Conservation (phyloP, 352 stramenopile species). For the Phytophthora capsici region DNA sequence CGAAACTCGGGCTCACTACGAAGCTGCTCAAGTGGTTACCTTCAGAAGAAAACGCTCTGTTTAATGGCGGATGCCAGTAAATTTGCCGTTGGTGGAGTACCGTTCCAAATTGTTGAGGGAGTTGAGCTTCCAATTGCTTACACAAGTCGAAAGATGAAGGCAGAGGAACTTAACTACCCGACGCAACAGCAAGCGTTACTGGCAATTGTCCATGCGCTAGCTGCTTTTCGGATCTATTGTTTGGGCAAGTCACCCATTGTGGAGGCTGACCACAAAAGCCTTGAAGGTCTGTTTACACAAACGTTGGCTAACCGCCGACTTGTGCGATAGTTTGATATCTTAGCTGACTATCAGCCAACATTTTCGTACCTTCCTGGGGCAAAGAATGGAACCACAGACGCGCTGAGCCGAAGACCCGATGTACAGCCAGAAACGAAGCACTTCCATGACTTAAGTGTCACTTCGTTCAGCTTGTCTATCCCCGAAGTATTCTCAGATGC, state of each 20-base stretch:
- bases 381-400: constrained; percentile 21
- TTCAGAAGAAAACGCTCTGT: no score
- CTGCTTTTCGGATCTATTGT: no score
- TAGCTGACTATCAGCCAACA: constrained; percentile 1
- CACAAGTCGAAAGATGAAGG: not conserved
- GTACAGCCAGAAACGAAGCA: constrained; percentile 22
- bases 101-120: constrained; percentile 3
- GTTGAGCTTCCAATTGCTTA: not conserved
- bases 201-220: no score
- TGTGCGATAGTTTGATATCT: constrained; percentile 6
- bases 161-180: no score
- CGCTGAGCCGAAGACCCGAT: constrained; percentile 8
- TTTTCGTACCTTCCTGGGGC: constrained; percentile 29
- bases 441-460: constrained; percentile 22
- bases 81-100: not conserved
- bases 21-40: no score
- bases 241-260: no score
- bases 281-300: no score
- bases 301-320: no score
- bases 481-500: not conserved
- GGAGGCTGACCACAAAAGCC: no score
- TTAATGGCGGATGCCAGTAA: constrained; percentile 16
- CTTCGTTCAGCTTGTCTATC: constrained; percentile 2
- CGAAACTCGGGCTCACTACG: no score
- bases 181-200: no score